These are phyloP conservation scores for Globisporangium alternatum DNA, from an alignment of 352 stramenopile genomes.

Conservation along the genomic window DNA sequence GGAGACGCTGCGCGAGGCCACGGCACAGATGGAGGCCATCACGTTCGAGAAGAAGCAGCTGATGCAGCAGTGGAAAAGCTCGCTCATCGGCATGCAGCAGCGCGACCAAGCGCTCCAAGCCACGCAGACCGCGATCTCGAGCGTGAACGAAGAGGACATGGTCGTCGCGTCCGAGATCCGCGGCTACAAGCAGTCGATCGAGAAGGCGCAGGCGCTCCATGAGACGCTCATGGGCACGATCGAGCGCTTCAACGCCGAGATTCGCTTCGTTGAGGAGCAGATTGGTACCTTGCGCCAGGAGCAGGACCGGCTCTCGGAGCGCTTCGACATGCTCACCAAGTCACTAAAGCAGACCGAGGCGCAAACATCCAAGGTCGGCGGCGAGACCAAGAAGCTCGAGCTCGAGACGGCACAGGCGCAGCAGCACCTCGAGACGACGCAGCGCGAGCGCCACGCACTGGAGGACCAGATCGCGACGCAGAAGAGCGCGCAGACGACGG, in stretches of 20 bases:
- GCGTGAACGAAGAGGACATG: constrained; percentile 77
- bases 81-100: constrained; percentile 88
- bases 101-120: constrained; percentile 91
- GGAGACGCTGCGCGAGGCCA: constrained; percentile 86
- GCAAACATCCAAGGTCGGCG: constrained; percentile 64
- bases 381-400: constrained; percentile 68
- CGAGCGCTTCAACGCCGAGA: constrained; percentile 83
- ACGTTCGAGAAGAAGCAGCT: constrained; percentile 95
- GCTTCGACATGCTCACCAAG: constrained; percentile 86
- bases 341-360: constrained; percentile 86
- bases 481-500: constrained; percentile 87
- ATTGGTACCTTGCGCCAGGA: constrained; percentile 53
- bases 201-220: constrained; percentile 76
- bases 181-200: constrained; percentile 84
- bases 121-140: constrained; percentile 83
- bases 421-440: constrained; percentile 79
- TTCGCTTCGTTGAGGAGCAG: constrained; percentile 74
- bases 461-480: constrained; percentile 81
- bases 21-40: constrained; percentile 90
- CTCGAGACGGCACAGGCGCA: constrained; percentile 64
- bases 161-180: constrained; percentile 84
- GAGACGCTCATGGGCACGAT: constrained; percentile 81
- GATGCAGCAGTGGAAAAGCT: constrained; percentile 94
- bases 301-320: constrained; percentile 70
- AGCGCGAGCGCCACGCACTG: constrained; percentile 85